Evolutionary conservation across 306 rosid species (phyloP).

Genomic region (Castanea mollissima): DNA sequence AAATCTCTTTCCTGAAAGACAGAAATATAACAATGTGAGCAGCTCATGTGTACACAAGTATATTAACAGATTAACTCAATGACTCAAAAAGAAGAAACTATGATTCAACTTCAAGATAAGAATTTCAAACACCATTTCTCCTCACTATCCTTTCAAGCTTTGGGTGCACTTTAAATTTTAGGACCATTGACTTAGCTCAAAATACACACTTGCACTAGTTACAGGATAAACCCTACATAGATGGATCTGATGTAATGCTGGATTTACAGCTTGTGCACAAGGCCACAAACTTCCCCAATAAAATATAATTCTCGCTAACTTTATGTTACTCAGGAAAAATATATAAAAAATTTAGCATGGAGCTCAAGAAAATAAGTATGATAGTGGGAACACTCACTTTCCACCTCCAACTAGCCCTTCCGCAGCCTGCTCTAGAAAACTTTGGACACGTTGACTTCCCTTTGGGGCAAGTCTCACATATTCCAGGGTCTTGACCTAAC

Average conservation of each 20-base stretch:
- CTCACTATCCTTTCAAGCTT: neutral
- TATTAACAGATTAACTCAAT: neutral
- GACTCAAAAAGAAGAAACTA: neutral
- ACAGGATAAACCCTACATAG: neutral
- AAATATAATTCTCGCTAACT: neutral
- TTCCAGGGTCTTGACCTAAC: slow-evolving; percentile 78
- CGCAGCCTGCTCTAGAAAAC: slow-evolving; percentile 87
- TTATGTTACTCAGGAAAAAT: neutral
- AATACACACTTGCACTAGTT: neutral
- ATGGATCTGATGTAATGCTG: too few species aligned
- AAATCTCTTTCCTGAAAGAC: slow-evolving; percentile 76
- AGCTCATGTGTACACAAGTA: neutral
- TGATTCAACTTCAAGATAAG: neutral
- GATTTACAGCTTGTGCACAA: too few species aligned
- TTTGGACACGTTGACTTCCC: slow-evolving; percentile 94
- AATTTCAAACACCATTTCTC: neutral
- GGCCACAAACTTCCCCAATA: too few species aligned
- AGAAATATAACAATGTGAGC: neutral
- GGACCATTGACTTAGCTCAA: neutral
- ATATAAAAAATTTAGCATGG: neutral
- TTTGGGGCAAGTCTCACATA: slow-evolving; percentile 76
- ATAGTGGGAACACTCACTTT: slow-evolving; percentile 67
- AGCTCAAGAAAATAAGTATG: neutral
- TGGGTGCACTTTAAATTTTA: neutral
- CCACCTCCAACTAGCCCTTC: slow-evolving; percentile 94